A percentile compares a stretch with the other conserved stretches of the same genome.
Conservation (phyloP, 2,329 filamentous ascomycete species). For the Aureobasidium sp. region DNA sequence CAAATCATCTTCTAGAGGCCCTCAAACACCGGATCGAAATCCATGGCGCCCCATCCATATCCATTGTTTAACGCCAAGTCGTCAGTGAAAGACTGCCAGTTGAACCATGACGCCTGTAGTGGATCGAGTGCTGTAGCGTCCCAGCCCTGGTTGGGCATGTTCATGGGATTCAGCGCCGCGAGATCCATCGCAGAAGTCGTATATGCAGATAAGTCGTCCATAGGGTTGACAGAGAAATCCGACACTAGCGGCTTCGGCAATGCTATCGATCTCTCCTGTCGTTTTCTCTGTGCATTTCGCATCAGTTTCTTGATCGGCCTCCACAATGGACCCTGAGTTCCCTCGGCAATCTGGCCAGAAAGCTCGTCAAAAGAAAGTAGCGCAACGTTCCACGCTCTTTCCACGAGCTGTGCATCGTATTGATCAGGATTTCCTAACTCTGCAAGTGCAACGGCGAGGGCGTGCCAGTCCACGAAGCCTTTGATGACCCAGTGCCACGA, state of each 20-base stretch:
- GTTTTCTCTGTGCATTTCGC: constrained; percentile 7
- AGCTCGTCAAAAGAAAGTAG: background rate
- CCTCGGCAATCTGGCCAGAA: constrained; percentile 4
- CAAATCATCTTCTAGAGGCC: background rate
- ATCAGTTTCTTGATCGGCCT: constrained; percentile 13
- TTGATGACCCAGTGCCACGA: constrained; percentile 15
- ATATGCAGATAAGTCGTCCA: background rate
- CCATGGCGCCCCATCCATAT: constrained; percentile 5
- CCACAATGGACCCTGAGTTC: constrained; percentile 1
- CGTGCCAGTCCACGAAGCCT: constrained; percentile 13
- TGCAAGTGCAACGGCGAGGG: constrained; percentile 1
- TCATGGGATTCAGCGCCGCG: background rate
- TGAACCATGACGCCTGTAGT: constrained; percentile 10
- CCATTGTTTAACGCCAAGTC: constrained; percentile 3
- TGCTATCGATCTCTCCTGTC: background rate
- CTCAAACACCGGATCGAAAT: constrained; percentile 10
- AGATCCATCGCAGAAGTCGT: background rate
- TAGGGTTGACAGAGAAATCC: background rate
- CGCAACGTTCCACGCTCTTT: constrained; percentile 5
- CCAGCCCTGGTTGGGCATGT: background rate
- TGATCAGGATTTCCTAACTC: constrained; percentile 10
- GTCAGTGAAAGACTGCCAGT: constrained; percentile 14
- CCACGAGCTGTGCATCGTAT: constrained; percentile 3
- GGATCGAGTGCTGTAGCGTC: background rate
- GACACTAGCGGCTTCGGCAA: background rate